Evolutionary conservation across 1,139 yeast species (phyloP).

Genomic region (Geotrichum fermentans): DNA sequence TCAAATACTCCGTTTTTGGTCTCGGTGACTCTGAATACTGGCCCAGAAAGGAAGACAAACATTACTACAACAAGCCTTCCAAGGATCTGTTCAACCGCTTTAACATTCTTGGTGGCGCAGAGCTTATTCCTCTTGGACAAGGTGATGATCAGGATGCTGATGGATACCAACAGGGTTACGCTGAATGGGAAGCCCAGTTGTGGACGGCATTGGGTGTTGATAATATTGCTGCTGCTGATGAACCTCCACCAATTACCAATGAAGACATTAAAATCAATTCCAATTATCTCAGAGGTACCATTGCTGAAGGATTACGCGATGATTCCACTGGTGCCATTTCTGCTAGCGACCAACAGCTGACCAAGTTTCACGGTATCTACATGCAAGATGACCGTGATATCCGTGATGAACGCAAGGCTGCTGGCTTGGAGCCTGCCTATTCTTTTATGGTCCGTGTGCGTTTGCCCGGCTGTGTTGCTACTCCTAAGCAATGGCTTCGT

Average conservation of each 20-base stretch:
- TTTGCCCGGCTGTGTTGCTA: constrained; percentile 87
- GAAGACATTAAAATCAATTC: constrained; percentile 92
- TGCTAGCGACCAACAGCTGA: constrained; percentile 90
- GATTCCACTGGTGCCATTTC: constrained; percentile 85
- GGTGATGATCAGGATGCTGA: constrained; percentile 98
- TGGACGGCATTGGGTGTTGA: constrained; percentile 93
- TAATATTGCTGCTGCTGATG: constrained; percentile 77
- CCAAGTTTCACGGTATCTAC: constrained; percentile 96
- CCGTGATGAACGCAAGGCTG: constrained; percentile 85
- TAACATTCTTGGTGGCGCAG: constrained; percentile 65
- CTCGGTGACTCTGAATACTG: constrained; percentile 92
- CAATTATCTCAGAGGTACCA: constrained; percentile 86
- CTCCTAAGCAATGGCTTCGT: constrained; percentile 83
- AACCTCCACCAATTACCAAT: constrained; percentile 91
- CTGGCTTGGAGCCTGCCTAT: constrained; percentile 92
- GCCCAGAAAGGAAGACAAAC: constrained; percentile 95
- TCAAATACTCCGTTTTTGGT: constrained; percentile 77
- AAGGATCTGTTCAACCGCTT: constrained; percentile 65
- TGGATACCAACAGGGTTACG: constrained; percentile 85
- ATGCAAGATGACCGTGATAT: constrained; percentile 98
- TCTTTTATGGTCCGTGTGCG: constrained; percentile 95
- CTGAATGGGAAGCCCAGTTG: constrained; percentile 75
- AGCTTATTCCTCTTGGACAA: constrained; percentile 68
- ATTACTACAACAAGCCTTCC: constrained; percentile 90
- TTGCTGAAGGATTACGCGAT: constrained; percentile 79